phyloP scores from a whole-genome alignment of 805 yeast species.

The Wickerhamomyces mucosus region DNA sequence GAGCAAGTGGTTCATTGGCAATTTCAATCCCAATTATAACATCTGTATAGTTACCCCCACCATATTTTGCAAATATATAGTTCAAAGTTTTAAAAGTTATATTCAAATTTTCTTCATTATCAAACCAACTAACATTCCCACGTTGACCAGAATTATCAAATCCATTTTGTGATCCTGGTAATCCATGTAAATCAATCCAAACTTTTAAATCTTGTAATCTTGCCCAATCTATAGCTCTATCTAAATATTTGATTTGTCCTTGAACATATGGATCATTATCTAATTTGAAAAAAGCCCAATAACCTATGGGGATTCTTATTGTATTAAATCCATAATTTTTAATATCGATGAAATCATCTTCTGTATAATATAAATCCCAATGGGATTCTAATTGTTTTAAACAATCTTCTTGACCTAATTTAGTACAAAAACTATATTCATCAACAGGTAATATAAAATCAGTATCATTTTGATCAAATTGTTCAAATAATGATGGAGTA shows the following conservation, averaged over 20 bases:
- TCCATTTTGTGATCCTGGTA: conserved; percentile 81
- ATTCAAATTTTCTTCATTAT: conserved; percentile 29
- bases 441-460: conserved; percentile 40
- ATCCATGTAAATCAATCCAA: conserved; percentile 74
- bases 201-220: conserved; percentile 48
- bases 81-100: conserved; percentile 42
- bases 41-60: conserved; percentile 36
- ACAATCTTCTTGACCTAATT: conserved; percentile 40
- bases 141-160: conserved; percentile 74
- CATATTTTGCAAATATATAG: conserved; percentile 43
- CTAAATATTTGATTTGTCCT: conserved; percentile 57
- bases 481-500: conserved; percentile 51
- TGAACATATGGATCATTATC: conserved; percentile 52
- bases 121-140: conserved; percentile 33
- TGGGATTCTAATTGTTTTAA: conserved; percentile 34
- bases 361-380: conserved; percentile 51
- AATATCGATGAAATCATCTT: conserved; percentile 45
- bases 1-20: conserved; percentile 63
- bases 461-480: conserved; percentile 19
- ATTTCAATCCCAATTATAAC: conserved; percentile 63
- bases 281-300: conserved; percentile 51
- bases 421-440: conserved; percentile 45
- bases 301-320: conserved; percentile 73
- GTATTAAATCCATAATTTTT: conserved; percentile 48
- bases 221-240: conserved; percentile 63